These are phyloP conservation scores for Bipolaris cookei DNA, from an alignment of 2,329 filamentous ascomycete genomes.

Conservation along the genomic window DNA sequence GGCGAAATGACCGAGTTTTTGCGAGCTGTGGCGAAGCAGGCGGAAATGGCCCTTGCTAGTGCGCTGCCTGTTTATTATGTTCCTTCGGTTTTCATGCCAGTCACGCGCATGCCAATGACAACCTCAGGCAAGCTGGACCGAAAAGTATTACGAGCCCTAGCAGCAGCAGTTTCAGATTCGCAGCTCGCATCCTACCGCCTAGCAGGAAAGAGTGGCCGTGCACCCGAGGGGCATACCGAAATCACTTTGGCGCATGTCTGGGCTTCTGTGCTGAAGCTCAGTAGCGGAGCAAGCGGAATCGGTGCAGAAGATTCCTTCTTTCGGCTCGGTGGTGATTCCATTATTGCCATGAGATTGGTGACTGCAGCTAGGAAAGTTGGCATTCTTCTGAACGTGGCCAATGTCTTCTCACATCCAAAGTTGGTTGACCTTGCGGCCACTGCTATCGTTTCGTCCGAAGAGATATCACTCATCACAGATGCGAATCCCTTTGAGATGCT, in stretches of 20 bases:
- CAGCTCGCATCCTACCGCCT: conserved; percentile 34
- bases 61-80: conserved; percentile 53
- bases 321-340: conserved; percentile 55
- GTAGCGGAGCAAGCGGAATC: conserved; percentile 41
- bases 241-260: conserved; percentile 43
- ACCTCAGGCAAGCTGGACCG: conserved; percentile 55
- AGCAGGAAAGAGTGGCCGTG: conserved; percentile 39
- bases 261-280: conserved; percentile 50
- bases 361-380: conserved; percentile 50
- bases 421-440: conserved; percentile 52
- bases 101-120: conserved; percentile 51
- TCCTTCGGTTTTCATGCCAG: conserved; percentile 53
- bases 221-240: conserved; percentile 35
- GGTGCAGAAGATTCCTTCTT: conserved; percentile 56
- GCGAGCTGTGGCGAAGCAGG: conserved; percentile 28
- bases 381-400: conserved; percentile 51
- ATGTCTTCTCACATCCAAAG: conserved; percentile 54
- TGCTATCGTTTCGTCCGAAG: conserved; percentile 27
- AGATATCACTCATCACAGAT: conserved; percentile 21
- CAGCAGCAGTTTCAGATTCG: conserved; percentile 39
- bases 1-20: conserved; percentile 30
- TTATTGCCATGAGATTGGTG: conserved; percentile 56
- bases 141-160: conserved; percentile 47
- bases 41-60: conserved; percentile 36
- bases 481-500: conserved; percentile 37